A percentile compares a stretch with the other conserved stretches of the same genome.
Conservation (phyloP, 257 asterid genomes). For the Buddleja alternifolia region DNA sequence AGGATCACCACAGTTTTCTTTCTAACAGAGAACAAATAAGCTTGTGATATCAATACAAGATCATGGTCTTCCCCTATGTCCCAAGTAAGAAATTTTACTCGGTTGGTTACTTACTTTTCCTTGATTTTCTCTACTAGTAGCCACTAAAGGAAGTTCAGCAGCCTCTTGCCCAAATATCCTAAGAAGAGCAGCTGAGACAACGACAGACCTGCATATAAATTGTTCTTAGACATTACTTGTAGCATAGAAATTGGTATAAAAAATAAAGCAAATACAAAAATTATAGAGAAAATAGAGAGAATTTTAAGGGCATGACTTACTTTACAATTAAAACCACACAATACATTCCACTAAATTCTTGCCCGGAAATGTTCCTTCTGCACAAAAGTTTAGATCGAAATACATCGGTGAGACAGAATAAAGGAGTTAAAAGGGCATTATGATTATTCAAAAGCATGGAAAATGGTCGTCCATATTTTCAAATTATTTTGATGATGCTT, state of each 20-base stretch:
- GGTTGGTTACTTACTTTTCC: constrained; percentile 71
- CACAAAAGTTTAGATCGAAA: constrained; percentile 28
- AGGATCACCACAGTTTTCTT: not conserved
- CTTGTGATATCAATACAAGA: not conserved
- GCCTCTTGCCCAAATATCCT: constrained; percentile 87
- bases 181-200: constrained; percentile 95
- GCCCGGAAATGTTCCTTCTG: constrained; percentile 99
- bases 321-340: constrained; percentile 81
- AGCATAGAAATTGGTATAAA: not conserved
- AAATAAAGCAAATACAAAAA: constrained; percentile 1
- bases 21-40: not conserved
- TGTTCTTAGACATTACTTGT: not conserved
- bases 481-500: no score
- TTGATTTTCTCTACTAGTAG: constrained; percentile 82
- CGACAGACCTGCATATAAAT: constrained; percentile 67
- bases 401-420: constrained; percentile 4
- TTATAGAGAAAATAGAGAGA: not conserved
- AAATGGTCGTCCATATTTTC: not conserved
- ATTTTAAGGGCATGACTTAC: constrained; percentile 49
- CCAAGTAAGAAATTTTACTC: not conserved
- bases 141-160: constrained; percentile 98
- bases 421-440: not conserved
- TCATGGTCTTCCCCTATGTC: not conserved
- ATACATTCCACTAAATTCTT: constrained; percentile 98
- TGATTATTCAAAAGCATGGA: not conserved